A percentile compares a stretch with the other conserved stretches of the same genome.
These are phyloP conservation scores for Nakaseomyces nivariensis DNA, from an alignment of 1,139 yeast species.

Conservation along the genomic window DNA sequence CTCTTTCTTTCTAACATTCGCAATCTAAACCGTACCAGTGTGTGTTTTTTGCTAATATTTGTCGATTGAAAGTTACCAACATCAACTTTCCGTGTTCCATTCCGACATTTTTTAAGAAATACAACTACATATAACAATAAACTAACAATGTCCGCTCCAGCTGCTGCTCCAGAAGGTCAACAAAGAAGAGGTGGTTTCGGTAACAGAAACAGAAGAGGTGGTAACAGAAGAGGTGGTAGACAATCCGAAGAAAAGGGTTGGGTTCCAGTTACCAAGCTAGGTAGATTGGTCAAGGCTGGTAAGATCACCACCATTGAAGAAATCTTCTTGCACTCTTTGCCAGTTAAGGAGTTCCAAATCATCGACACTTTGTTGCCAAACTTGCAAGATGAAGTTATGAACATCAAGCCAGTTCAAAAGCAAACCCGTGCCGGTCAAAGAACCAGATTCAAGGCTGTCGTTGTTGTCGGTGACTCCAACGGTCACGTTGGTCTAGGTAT, in stretches of 20 bases:
- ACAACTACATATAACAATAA: slow-evolving; percentile 21
- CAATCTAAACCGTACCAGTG: background rate
- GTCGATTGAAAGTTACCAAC: slow-evolving; percentile 87
- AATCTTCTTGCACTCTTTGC: slow-evolving; percentile 98
- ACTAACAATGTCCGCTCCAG: slow-evolving; percentile 38
- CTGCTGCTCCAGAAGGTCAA: slow-evolving; percentile 35
- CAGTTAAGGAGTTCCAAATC: slow-evolving; percentile 99
- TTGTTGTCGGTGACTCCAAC: slow-evolving; percentile 98
- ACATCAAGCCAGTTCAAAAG: slow-evolving; percentile 99
- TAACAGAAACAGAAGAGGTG: slow-evolving; percentile 54
- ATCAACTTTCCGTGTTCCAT: slow-evolving; percentile 88
- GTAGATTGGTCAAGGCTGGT: slow-evolving; percentile 99
- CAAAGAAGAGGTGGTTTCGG: slow-evolving; percentile 58
- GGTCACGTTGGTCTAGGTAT: slow-evolving; percentile 99
- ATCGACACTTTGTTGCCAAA: slow-evolving; percentile 93
- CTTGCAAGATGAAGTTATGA: slow-evolving; percentile 98
- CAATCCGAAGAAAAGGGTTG: slow-evolving; percentile 96
- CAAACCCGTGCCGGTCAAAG: slow-evolving; percentile 99
- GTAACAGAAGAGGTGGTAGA: slow-evolving; percentile 55
- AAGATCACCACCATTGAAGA: slow-evolving; percentile 95
- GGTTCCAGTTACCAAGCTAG: slow-evolving; percentile 99
- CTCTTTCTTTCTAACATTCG: background rate
- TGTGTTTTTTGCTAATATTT: slow-evolving; percentile 10
- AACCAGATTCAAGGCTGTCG: slow-evolving; percentile 99
- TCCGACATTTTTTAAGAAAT: slow-evolving; percentile 43